Conservation (phyloP, 208 protist genomes). For the Balamuthia mandrillaris region DNA sequence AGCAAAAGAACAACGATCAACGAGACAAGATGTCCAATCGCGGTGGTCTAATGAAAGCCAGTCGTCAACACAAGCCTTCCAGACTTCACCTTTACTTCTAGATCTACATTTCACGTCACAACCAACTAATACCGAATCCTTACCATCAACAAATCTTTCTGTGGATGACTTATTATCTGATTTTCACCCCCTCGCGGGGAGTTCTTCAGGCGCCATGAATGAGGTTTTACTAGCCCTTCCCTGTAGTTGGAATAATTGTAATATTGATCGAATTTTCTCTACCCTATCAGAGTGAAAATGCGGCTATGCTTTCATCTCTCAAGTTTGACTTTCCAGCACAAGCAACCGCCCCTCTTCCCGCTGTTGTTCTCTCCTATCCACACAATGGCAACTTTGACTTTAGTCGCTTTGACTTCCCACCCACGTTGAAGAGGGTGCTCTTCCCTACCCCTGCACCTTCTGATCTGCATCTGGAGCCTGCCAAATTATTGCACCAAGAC, state of each 20-base stretch:
- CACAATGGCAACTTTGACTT: constrained; percentile 31
- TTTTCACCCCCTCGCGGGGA: neutral
- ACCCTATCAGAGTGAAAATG: neutral
- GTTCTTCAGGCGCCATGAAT: neutral
- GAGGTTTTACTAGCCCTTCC: too few species aligned
- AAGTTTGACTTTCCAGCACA: neutral
- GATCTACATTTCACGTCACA: too few species aligned
- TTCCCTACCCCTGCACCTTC: neutral
- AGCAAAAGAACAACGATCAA: too few species aligned
- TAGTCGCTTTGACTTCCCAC: constrained; percentile 11
- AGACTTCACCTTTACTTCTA: too few species aligned
- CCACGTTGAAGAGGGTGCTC: neutral
- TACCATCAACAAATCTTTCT: too few species aligned
- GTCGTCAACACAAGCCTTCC: too few species aligned
- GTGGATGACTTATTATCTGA: neutral
- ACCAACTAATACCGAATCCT: too few species aligned
- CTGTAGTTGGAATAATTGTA: neutral
- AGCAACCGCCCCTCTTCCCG: neutral
- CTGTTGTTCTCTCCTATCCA: neutral
- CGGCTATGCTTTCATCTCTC: neutral
- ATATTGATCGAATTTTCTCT: neutral
- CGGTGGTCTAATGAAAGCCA: too few species aligned
- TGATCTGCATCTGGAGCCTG: neutral
- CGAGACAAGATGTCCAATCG: too few species aligned
- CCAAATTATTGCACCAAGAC: neutral